phyloP scores from a whole-genome alignment of 768 basidiomycete genomes.

The Lactifluus pinguis region DNA sequence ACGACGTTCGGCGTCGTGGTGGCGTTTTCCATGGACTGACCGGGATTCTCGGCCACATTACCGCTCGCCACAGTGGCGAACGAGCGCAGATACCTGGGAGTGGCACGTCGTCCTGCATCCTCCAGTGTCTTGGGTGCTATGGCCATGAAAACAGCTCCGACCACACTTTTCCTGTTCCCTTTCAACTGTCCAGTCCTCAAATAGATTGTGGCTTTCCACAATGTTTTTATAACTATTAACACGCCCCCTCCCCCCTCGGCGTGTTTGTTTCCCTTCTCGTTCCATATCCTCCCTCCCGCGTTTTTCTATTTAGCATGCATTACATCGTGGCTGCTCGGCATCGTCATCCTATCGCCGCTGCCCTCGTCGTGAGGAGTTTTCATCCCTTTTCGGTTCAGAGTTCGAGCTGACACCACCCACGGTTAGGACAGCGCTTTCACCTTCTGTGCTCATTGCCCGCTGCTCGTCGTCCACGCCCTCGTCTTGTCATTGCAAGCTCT shows the following conservation, averaged over 20 bases:
- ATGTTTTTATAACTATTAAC: not conserved
- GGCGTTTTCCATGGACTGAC: too few relatives aligned
- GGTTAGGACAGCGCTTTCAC: not conserved
- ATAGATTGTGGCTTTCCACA: not conserved
- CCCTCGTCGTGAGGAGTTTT: not conserved
- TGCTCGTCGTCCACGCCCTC: not conserved
- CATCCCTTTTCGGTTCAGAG: too few relatives aligned
- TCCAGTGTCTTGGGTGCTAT: not conserved
- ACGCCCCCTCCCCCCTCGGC: not conserved
- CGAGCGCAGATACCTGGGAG: not conserved
- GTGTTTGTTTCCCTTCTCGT: not conserved
- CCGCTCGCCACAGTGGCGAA: too few relatives aligned
- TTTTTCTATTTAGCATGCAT: not conserved
- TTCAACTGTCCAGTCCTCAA: not conserved
- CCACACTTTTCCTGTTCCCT: not conserved
- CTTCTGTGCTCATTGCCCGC: not conserved
- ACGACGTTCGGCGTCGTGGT: too few relatives aligned
- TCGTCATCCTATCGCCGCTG: not conserved
- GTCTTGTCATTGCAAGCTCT: not conserved
- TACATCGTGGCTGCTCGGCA: not conserved
- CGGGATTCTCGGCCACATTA: too few relatives aligned
- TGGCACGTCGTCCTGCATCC: not conserved
- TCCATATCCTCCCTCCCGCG: not conserved
- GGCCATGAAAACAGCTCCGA: not conserved
- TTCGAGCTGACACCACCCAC: not conserved